Base-by-base conservation (phyloP, 2,329 filamentous ascomycete genomes). In the Metarhizium anisopliae region DNA sequence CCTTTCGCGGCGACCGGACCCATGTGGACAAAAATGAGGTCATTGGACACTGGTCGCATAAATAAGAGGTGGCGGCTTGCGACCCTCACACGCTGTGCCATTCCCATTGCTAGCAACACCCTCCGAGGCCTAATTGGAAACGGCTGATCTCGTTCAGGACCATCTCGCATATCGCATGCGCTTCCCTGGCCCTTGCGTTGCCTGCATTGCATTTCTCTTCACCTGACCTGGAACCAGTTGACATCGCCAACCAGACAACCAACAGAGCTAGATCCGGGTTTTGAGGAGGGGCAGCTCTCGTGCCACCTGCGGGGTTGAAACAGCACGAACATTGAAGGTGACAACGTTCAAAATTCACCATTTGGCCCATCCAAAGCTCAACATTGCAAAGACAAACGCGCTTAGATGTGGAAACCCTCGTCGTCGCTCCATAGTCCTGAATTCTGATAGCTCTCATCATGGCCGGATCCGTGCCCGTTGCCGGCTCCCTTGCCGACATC, bases 401-500 rank as follows among this genome's bases (percentile, higher is more conserved):
- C 25, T 25, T 25, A 25, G 25, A 25, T 25, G 25, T 49, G 10
- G 7, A 30, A 49, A 3, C 4, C 25, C 25, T 18, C 45, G 25
- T 30, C 13, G 30, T 30, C n/a, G 13, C 45, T 25, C 10, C 18
- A 18, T 3, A 2, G 11, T 14, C 20, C 38, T 11, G 38, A 30
- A 2, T 14, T 10, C 14, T 11, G 38, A 40, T 16, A 40, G 5
- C 8, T 49, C 13, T 32, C 52, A 54, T 36, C 47, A 72, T 85
- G 82, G 74, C 79, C 38, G 75, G 74, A 52, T 66, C 74, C 14
- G 90, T 96, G 53, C 92, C 92, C 58, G 82, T 87, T 61, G 87
- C 89, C 56, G 81, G 79, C 62, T 85, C 87, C 32, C 78, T 96
- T 63, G 77, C 83, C 62, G 87, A 93, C 68, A 90, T 96, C 67